These are phyloP conservation scores for Naumovozyma castellii DNA, from an alignment of 805 yeast genomes.

Conservation along the genomic window DNA sequence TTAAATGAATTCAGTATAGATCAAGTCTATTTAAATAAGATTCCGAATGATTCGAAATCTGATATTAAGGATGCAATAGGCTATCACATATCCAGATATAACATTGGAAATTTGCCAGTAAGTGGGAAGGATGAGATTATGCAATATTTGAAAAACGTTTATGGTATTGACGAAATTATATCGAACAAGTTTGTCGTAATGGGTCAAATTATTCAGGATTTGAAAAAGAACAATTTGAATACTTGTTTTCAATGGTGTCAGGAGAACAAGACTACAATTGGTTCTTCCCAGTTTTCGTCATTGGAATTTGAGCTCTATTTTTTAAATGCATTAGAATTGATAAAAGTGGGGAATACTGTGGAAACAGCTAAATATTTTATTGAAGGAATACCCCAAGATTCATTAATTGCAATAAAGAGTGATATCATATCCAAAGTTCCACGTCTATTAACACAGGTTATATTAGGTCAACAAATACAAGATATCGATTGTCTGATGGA, in stretches of 20 bases:
- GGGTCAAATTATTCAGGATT: conserved; percentile 34
- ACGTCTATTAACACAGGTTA: conserved; percentile 34
- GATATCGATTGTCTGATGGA: conserved; percentile 18
- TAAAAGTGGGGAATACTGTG: conserved; percentile 12
- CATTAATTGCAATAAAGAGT: conserved; percentile 32
- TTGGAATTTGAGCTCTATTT: conserved; percentile 21
- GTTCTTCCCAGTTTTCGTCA: conserved; percentile 2
- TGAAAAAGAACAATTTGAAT: conserved; percentile 30
- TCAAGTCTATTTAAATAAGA: conserved; percentile 28
- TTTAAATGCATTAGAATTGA: conserved; percentile 14
- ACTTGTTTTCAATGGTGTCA: conserved; percentile 45
- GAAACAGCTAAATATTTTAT: conserved; percentile 34
- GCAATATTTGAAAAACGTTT: conserved; percentile 25
- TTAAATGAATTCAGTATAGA: conserved; percentile 28
- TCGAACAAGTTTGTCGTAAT: conserved; percentile 34
- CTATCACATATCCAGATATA: conserved; percentile 39
- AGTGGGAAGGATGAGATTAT: conserved; percentile 21
- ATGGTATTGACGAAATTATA: conserved; percentile 21
- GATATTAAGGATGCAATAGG: conserved; percentile 36
- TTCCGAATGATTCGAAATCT: conserved; percentile 16
- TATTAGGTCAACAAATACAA: conserved; percentile 14
- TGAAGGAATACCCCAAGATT: conserved; percentile 24
- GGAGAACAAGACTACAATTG: conserved; percentile 9
- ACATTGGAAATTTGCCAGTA: conserved; percentile 33
- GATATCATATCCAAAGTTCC: conserved; percentile 34